phyloP scores from a whole-genome alignment of 2,329 filamentous ascomycete genomes.

The Zymoseptoria tritici region DNA sequence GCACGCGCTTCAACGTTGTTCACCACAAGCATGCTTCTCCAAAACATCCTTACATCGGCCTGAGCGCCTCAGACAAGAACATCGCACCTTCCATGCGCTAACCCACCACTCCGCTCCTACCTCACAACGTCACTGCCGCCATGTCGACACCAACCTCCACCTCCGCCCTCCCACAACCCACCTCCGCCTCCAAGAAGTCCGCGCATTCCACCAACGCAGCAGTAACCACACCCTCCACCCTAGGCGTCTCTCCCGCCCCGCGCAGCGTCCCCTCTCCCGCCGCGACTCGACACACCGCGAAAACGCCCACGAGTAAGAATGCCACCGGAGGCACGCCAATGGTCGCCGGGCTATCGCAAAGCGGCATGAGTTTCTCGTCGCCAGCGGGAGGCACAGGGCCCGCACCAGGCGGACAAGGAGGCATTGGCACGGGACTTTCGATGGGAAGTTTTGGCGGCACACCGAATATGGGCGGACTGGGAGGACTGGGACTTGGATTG shows the following conservation, averaged over 20 bases:
- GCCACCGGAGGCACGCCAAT: slow-evolving; percentile 13
- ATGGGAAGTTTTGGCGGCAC: slow-evolving; percentile 22
- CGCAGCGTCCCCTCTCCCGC: slow-evolving; percentile 24
- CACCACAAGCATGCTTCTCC: neutral
- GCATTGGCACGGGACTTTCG: neutral
- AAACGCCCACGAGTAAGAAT: slow-evolving; percentile 31
- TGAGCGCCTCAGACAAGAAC: neutral
- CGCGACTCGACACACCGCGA: slow-evolving; percentile 27
- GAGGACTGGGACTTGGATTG: slow-evolving; percentile 19
- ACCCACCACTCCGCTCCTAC: neutral
- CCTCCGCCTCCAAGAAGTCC: slow-evolving; percentile 26
- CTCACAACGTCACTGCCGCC: neutral
- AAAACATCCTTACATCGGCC: neutral
- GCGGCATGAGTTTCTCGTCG: slow-evolving; percentile 16
- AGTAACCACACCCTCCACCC: slow-evolving; percentile 27
- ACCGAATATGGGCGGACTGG: slow-evolving; percentile 8
- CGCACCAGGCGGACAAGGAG: neutral
- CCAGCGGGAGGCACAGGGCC: slow-evolving; percentile 14
- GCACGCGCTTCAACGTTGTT: neutral
- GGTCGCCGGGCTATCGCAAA: slow-evolving; percentile 26
- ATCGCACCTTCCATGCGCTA: neutral
- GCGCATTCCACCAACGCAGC: neutral
- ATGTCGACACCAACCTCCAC: slow-evolving; percentile 24
- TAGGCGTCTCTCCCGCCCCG: slow-evolving; percentile 34
- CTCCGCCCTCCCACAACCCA: slow-evolving; percentile 13